These are phyloP conservation scores for Thecaphora thlaspeos DNA, from an alignment of 1,284 basidiomycete species.

Conservation along the genomic window DNA sequence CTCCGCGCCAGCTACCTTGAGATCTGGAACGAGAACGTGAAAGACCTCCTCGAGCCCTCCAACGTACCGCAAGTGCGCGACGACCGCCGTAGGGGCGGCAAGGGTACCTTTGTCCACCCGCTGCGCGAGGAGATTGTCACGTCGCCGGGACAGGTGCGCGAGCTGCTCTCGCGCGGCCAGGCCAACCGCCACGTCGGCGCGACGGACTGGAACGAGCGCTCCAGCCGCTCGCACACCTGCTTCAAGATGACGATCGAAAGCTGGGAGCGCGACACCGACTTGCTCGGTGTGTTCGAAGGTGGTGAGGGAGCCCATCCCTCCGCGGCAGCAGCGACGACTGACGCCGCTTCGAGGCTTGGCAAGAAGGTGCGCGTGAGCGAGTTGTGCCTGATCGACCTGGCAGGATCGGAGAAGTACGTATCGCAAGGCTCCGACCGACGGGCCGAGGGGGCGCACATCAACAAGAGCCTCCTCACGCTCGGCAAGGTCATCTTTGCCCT, in stretches of 20 bases:
- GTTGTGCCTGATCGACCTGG: slow-evolving; percentile 87
- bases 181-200: slow-evolving; percentile 84
- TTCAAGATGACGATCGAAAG: slow-evolving; percentile 62
- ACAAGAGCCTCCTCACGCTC: slow-evolving; percentile 60
- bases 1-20: slow-evolving; percentile 89
- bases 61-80: slow-evolving; percentile 59
- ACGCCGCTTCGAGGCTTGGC: slow-evolving; percentile 4
- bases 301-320: too few relatives aligned
- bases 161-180: slow-evolving; percentile 81
- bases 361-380: slow-evolving; percentile 49
- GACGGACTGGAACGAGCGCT: slow-evolving; percentile 96
- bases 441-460: slow-evolving; percentile 62
- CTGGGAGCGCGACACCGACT: slow-evolving; percentile 22
- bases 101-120: slow-evolving; percentile 65
- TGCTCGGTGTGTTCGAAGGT: neutral
- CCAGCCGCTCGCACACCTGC: slow-evolving; percentile 82
- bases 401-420: slow-evolving; percentile 85
- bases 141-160: slow-evolving; percentile 77
- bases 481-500: slow-evolving; percentile 56
- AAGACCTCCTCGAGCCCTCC: slow-evolving; percentile 78
- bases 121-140: slow-evolving; percentile 89
- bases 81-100: slow-evolving; percentile 31
- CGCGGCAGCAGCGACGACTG: slow-evolving; percentile 1
- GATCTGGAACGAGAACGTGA: slow-evolving; percentile 92
- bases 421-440: slow-evolving; percentile 41